These are phyloP conservation scores for Pichia sp. DNA, from an alignment of 1,139 yeast species.

Conservation along the genomic window DNA sequence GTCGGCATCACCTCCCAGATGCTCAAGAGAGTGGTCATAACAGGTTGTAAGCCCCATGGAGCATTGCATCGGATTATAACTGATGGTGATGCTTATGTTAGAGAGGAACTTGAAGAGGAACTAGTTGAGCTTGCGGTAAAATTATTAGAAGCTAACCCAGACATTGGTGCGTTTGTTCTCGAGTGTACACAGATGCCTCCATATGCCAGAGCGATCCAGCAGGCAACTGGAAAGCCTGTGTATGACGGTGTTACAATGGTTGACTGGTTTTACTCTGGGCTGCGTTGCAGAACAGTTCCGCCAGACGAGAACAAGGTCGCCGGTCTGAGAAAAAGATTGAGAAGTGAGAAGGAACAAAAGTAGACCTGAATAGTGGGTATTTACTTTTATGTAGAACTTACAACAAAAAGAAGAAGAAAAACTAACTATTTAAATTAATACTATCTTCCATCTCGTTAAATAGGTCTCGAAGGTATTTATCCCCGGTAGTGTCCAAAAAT, in stretches of 20 bases:
- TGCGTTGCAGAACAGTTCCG: conserved; percentile 21
- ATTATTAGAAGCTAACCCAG: conserved; percentile 11
- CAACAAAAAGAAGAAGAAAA: not conserved
- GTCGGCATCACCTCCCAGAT: conserved; percentile 26
- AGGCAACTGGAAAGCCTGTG: conserved; percentile 14
- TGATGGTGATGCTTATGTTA: conserved; percentile 28
- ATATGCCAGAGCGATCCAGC: conserved; percentile 23
- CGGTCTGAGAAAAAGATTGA: conserved; percentile 24
- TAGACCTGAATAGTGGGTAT: conserved; percentile 8
- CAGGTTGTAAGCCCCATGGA: conserved; percentile 27
- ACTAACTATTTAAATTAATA: conserved; percentile 3
- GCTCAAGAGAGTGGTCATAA: conserved; percentile 23
- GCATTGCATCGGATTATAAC: conserved; percentile 27
- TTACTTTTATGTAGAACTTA: not conserved
- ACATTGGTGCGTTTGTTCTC: conserved; percentile 19
- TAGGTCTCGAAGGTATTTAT: conserved; percentile 24
- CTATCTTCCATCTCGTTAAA: conserved; percentile 27
- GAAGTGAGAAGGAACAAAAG: conserved; percentile 22
- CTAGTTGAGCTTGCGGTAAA: conserved; percentile 26
- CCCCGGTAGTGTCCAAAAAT: conserved; percentile 27
- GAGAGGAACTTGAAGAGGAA: conserved; percentile 29
- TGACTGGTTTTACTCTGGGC: conserved; percentile 31
- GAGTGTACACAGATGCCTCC: conserved; percentile 24
- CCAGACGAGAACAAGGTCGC: conserved; percentile 23
- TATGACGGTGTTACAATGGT: conserved; percentile 25